Evolutionary conservation across 345 rosid genomes (phyloP).

Genomic region (Melaleuca quinquenervia): DNA sequence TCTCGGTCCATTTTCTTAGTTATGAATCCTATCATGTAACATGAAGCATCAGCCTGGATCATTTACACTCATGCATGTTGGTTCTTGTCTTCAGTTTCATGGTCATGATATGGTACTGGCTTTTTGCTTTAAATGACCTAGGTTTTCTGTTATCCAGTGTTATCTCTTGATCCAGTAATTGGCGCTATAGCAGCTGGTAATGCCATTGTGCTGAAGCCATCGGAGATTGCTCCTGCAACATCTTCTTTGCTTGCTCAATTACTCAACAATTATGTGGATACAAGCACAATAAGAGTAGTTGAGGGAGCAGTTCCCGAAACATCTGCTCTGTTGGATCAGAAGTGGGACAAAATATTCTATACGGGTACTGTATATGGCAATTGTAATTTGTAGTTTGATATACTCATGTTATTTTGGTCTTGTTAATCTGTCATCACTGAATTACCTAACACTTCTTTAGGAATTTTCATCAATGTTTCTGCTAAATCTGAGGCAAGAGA

Average conservation of each 20-base stretch:
- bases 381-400: neutral
- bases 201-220: conserved; percentile 43
- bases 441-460: neutral
- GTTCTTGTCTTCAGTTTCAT: neutral
- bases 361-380: conserved; percentile 18
- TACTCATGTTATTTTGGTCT: neutral
- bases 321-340: conserved; percentile 34
- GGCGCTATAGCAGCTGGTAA: conserved; percentile 57
- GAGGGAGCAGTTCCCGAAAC: conserved; percentile 40
- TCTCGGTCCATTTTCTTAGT: neutral
- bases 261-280: conserved; percentile 25
- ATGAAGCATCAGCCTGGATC: neutral
- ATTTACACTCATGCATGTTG: neutral
- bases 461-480: neutral
- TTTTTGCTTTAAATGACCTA: neutral
- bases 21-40: neutral
- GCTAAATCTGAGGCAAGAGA: neutral
- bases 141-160: conserved; percentile 18
- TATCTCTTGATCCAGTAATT: conserved; percentile 74
- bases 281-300: conserved; percentile 14
- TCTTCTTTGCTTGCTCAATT: conserved; percentile 25
- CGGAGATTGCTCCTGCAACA: conserved; percentile 44
- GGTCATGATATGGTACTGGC: neutral
- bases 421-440: neutral
- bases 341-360: conserved; percentile 45